Evolutionary conservation across 352 stramenopile species (phyloP), one percentile per base, ranked within the genome.

Genomic region (Thalassiosira hispida): DNA sequence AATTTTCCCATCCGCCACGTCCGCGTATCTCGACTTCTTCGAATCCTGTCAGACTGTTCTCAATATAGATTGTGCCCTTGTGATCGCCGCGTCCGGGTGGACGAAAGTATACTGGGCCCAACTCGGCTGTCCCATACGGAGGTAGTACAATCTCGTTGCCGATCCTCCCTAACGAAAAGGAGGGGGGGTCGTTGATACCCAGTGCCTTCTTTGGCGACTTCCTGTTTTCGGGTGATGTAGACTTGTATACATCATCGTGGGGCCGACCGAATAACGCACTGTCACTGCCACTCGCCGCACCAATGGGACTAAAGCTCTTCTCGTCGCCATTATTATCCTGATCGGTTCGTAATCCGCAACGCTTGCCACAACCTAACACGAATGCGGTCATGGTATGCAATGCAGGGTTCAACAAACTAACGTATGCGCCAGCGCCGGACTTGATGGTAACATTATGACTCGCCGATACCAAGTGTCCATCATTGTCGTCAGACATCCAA

Each of bases 11-110:
- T 11, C 77, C 49, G 14, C 86, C 85, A 18, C 78, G 61, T 6
- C 87, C 90, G 56, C 60, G 66, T 4, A 94, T 23, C 60, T 82
- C 68, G 2, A 94, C 66, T 74, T 85, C 59, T 81, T 94, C 90
- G 44, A 92, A 70, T 29, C 90, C 90, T 31, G 86, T 93, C 12
- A 94, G 60, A 40, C 82, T 91, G 69, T 94, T 94, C 47, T 93
- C 88, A 27, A 94, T 80, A 38, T 87, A 90, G 25, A 94, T 80
- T 11, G 85, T 83, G 12, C 79, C 79, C 65, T 82, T 64, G 60
- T 90, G 93, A 18, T 59, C 47, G 8, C 53, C 74, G 18, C 79
- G 40, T 42, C 82, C 77, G 46, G 90, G 82, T 47, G 90, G 90
- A 33, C 90, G 87, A 61, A 94, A 94, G 53, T 87, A 79, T 7